A percentile compares a stretch with the other conserved stretches of the same genome.
Evolutionary conservation across 805 yeast genomes (phyloP).

Genomic region (Jamesozyma piceae): DNA sequence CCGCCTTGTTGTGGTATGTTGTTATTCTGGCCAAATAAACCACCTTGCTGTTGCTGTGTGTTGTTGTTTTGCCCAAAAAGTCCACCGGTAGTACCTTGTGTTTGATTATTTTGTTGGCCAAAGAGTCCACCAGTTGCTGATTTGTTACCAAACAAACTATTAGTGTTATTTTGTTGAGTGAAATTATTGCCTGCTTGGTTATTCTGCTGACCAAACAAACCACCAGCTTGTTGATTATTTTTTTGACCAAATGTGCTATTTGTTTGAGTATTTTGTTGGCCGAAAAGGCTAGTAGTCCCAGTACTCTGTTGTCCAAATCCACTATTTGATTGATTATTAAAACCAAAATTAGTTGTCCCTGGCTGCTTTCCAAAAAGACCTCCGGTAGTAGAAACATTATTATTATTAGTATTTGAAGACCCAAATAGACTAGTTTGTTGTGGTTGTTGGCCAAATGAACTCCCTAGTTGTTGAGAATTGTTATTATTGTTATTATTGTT

Average conservation of each 20-base stretch:
- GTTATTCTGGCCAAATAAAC: conserved; percentile 26
- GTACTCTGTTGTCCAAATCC: conserved; percentile 13
- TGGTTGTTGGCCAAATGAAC: conserved; percentile 30
- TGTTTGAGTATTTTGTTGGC: conserved; percentile 15
- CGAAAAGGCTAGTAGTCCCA: conserved; percentile 30
- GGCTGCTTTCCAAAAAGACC: conserved; percentile 7
- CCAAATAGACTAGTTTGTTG: conserved; percentile 17
- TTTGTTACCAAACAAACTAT: conserved; percentile 1
- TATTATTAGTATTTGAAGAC: conserved; percentile 1
- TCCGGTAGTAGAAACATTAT: conserved; percentile 2
- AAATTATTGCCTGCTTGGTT: background rate
- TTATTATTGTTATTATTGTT: conserved; percentile 16
- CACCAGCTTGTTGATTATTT: conserved; percentile 14
- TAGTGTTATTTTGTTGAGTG: background rate
- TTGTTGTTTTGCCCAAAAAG: conserved; percentile 34
- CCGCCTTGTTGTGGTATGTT: conserved; percentile 22
- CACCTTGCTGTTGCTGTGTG: conserved; percentile 24
- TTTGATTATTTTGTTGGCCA: conserved; percentile 22
- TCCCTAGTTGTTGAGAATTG: conserved; percentile 10
- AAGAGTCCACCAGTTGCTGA: conserved; percentile 25
- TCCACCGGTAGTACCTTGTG: conserved; percentile 17
- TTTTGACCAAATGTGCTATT: conserved; percentile 8
- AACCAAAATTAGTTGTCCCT: too few species aligned
- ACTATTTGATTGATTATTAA: conserved; percentile 10
- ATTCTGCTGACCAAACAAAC: background rate